A percentile compares a stretch with the other conserved stretches of the same genome.
These are phyloP conservation scores for Penicilliopsis zonata DNA, from an alignment of 495 filamentous ascomycete species.

Conservation along the genomic window DNA sequence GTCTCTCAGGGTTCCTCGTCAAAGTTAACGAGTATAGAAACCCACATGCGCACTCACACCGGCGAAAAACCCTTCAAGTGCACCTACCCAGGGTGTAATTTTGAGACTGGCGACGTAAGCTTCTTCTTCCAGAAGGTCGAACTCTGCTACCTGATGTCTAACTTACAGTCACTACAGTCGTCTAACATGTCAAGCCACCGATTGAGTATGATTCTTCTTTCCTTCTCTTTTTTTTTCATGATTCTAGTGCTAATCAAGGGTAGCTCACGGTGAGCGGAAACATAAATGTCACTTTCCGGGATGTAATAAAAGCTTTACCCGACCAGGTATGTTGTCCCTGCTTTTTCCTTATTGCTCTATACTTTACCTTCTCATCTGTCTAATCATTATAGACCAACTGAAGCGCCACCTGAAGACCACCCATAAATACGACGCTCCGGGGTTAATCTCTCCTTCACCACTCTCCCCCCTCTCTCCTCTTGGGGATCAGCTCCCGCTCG, in stretches of 20 bases:
- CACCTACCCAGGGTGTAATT: slow-evolving; percentile 34
- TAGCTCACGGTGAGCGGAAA: slow-evolving; percentile 33
- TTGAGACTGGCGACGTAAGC: slow-evolving; percentile 35
- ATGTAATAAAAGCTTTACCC: slow-evolving; percentile 36
- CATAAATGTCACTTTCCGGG: slow-evolving; percentile 31
- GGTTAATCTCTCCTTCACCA: slow-evolving; percentile 12
- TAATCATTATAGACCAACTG: slow-evolving; percentile 23
- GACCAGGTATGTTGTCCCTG: slow-evolving; percentile 27
- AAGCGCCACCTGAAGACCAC: slow-evolving; percentile 34
- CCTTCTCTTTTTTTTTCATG: not conserved
- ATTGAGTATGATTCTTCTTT: slow-evolving; percentile 18
- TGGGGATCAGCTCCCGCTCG: slow-evolving; percentile 14
- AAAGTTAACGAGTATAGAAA: slow-evolving; percentile 23
- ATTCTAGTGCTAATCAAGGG: slow-evolving; percentile 6
- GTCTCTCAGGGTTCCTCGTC: not conserved
- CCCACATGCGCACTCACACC: slow-evolving; percentile 38
- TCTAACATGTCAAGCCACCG: slow-evolving; percentile 40
- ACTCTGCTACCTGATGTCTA: not conserved
- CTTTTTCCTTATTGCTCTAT: not conserved
- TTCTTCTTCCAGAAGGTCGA: not conserved
- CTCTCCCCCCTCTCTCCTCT: slow-evolving; percentile 3
- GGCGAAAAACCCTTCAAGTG: slow-evolving; percentile 41
- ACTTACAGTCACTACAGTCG: slow-evolving; percentile 15
- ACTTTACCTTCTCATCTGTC: not conserved
- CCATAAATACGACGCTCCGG: slow-evolving; percentile 27